Evolutionary conservation across 495 filamentous ascomycete genomes (phyloP).

Genomic region (Sabuloglossum arenarium): DNA sequence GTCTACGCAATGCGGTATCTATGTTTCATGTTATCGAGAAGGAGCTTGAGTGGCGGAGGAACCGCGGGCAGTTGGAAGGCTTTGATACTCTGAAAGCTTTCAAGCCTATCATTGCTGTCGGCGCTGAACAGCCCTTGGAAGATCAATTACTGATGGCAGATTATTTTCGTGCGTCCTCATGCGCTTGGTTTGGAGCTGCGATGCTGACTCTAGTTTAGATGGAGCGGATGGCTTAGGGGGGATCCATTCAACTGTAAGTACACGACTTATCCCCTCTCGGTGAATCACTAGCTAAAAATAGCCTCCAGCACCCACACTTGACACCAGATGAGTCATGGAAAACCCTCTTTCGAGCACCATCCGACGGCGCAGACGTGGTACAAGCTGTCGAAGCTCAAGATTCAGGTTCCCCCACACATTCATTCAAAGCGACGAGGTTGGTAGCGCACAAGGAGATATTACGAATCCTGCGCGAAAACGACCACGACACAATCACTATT

Average conservation of each 20-base stretch:
- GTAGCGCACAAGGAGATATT: slow-evolving; percentile 74
- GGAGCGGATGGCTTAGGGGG: slow-evolving; percentile 77
- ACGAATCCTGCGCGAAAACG: slow-evolving; percentile 51
- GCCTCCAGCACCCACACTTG: slow-evolving; percentile 66
- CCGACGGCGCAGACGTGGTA: slow-evolving; percentile 17
- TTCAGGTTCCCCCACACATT: slow-evolving; percentile 19
- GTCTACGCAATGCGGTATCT: slow-evolving; percentile 72
- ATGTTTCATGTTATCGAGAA: slow-evolving; percentile 86
- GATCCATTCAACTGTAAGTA: slow-evolving; percentile 58
- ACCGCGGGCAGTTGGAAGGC: slow-evolving; percentile 38
- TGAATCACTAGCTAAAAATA: slow-evolving; percentile 1
- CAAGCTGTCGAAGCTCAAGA: slow-evolving; percentile 15
- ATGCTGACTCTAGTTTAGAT: slow-evolving; percentile 30
- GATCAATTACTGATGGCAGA: slow-evolving; percentile 70
- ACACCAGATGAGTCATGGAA: slow-evolving; percentile 70
- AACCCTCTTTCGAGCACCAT: slow-evolving; percentile 44
- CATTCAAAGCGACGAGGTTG: slow-evolving; percentile 50
- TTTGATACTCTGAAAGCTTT: slow-evolving; percentile 44
- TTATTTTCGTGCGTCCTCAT: slow-evolving; percentile 52
- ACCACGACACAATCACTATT: slow-evolving; percentile 66
- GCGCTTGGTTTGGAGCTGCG: not conserved
- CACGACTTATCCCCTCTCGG: not conserved
- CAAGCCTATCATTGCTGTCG: slow-evolving; percentile 71
- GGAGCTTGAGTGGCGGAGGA: slow-evolving; percentile 65
- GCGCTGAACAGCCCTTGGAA: slow-evolving; percentile 65